phyloP scores from a whole-genome alignment of 306 rosid genomes.

The Prunus armeniaca region DNA sequence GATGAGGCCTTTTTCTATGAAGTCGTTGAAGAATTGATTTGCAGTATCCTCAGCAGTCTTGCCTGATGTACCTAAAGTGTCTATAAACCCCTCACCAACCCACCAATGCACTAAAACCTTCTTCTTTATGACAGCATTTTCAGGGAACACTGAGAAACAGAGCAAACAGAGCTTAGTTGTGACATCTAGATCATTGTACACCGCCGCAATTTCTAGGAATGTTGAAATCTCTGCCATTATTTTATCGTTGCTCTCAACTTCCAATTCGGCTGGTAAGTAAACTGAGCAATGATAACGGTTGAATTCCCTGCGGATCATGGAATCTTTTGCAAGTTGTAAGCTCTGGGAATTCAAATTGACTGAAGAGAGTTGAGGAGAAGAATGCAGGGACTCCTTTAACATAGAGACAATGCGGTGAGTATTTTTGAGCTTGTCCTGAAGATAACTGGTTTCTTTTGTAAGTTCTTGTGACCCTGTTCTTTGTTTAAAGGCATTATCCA shows the following conservation, averaged over 20 bases:
- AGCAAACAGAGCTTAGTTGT: not conserved
- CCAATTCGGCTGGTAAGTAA: not conserved
- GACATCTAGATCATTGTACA: not conserved
- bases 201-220: not conserved
- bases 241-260: not conserved
- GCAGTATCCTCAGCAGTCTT: not conserved
- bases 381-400: not conserved
- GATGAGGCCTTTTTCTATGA: not conserved
- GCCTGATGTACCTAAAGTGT: not conserved
- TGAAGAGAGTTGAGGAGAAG: not conserved
- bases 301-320: not conserved
- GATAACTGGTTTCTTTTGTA: not conserved
- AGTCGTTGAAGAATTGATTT: not conserved
- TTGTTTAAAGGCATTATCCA: conserved; percentile 9
- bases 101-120: conserved; percentile 27
- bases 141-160: conserved; percentile 27
- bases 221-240: not conserved
- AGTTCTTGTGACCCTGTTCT: not conserved
- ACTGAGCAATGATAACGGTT: not conserved
- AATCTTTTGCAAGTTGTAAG: not conserved
- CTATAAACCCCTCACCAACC: conserved; percentile 25
- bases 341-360: not conserved
- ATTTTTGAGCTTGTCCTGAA: not conserved
- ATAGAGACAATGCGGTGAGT: not conserved
- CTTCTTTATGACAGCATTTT: conserved; percentile 17